Evolutionary conservation across 371 early-diverging fungal genomes (phyloP).

Genomic region (Umbelopsis sp.): DNA sequence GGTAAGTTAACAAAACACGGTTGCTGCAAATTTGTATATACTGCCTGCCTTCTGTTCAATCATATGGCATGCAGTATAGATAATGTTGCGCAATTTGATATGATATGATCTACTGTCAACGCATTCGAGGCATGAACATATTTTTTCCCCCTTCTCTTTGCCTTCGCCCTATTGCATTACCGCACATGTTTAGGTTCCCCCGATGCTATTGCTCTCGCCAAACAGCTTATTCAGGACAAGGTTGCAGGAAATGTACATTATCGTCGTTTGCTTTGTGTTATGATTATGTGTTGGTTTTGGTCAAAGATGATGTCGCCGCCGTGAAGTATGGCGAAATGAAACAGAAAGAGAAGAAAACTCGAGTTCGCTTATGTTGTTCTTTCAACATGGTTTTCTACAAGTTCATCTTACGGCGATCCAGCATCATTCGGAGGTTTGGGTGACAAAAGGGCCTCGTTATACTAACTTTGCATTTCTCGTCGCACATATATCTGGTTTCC

Average conservation of each 20-base stretch:
- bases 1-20: constrained; percentile 30
- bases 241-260: constrained; percentile 48
- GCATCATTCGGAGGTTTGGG: background rate
- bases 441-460: background rate
- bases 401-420: constrained; percentile 18
- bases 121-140: constrained; percentile 19
- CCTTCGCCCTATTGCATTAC: constrained; percentile 12
- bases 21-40: constrained; percentile 1
- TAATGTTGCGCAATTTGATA: constrained; percentile 20
- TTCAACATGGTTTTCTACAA: constrained; percentile 22
- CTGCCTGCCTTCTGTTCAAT: background rate
- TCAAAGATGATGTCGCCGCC: constrained; percentile 14
- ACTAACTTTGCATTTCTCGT: constrained; percentile 16
- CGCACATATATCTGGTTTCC: constrained; percentile 4
- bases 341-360: too few relatives aligned
- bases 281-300: constrained; percentile 20
- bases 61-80: constrained; percentile 7
- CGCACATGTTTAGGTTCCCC: constrained; percentile 50
- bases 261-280: constrained; percentile 24
- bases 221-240: constrained; percentile 61
- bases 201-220: constrained; percentile 57
- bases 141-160: constrained; percentile 11
- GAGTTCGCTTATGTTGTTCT: background rate
- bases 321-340: too few relatives aligned
- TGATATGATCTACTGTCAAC: background rate